A percentile compares a stretch with the other conserved stretches of the same genome.
Evolutionary conservation across 2,329 filamentous ascomycete species (phyloP).

Genomic region (Xylaria sp.): DNA sequence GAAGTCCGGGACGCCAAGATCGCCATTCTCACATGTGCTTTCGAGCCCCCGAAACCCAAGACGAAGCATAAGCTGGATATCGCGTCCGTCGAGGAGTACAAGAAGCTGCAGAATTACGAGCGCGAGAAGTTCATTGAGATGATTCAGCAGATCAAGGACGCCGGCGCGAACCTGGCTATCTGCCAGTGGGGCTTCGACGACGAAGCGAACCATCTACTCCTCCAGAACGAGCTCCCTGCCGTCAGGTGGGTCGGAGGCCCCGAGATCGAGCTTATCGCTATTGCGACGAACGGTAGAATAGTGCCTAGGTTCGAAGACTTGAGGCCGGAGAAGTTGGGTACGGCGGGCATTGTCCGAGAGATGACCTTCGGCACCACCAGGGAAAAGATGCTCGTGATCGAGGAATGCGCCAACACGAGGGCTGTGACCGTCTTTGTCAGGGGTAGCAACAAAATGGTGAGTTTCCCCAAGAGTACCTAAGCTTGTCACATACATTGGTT

Average conservation of each 20-base stretch:
- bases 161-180: conserved; percentile 94
- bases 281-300: conserved; percentile 96
- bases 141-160: conserved; percentile 98
- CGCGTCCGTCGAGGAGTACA: conserved; percentile 95
- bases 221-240: conserved; percentile 94
- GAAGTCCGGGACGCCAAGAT: conserved; percentile 96
- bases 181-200: conserved; percentile 99
- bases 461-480: conserved; percentile 35
- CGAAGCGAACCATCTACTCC: conserved; percentile 94
- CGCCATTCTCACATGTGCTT: conserved; percentile 95
- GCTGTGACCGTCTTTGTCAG: conserved; percentile 96
- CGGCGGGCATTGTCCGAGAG: conserved; percentile 86
- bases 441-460: conserved; percentile 98
- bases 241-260: conserved; percentile 98
- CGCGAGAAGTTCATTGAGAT: conserved; percentile 96
- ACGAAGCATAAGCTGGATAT: conserved; percentile 99
- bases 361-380: conserved; percentile 97
- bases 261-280: conserved; percentile 97
- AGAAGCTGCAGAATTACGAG: conserved; percentile 95
- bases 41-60: conserved; percentile 99
- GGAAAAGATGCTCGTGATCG: conserved; percentile 99
- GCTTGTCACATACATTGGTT: not conserved
- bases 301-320: conserved; percentile 97
- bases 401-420: conserved; percentile 97
- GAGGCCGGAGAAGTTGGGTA: conserved; percentile 86